Evolutionary conservation across 257 asterid species (phyloP).

Genomic region (Gentiana straminea): DNA sequence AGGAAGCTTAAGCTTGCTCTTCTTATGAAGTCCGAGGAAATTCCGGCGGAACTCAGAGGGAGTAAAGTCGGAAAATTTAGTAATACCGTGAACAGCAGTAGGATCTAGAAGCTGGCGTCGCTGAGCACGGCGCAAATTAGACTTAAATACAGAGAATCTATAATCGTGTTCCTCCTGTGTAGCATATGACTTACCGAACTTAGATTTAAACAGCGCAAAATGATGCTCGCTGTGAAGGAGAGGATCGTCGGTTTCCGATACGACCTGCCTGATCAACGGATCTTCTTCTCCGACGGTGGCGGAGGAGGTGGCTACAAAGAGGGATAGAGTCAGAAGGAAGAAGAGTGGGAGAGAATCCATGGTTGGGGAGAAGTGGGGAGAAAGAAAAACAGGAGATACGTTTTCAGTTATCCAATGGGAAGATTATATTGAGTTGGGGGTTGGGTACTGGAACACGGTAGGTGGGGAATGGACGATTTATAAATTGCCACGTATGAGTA

Average conservation of each 20-base stretch:
- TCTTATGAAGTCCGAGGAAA: slow-evolving; percentile 45
- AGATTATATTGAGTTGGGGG: slow-evolving; percentile 9
- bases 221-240: slow-evolving; percentile 64
- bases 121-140: slow-evolving; percentile 67
- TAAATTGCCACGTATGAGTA: slow-evolving; percentile 30
- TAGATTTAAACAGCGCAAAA: slow-evolving; percentile 50
- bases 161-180: slow-evolving; percentile 70
- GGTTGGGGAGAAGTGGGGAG: not conserved
- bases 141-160: slow-evolving; percentile 60
- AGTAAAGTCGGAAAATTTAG: slow-evolving; percentile 69
- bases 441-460: slow-evolving; percentile 4
- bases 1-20: slow-evolving; percentile 34
- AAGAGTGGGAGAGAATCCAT: slow-evolving; percentile 34
- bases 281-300: slow-evolving; percentile 19
- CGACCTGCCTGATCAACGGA: slow-evolving; percentile 70
- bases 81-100: slow-evolving; percentile 80
- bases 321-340: slow-evolving; percentile 12
- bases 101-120: slow-evolving; percentile 72
- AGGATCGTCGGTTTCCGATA: slow-evolving; percentile 46
- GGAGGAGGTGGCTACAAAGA: slow-evolving; percentile 17
- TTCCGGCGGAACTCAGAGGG: slow-evolving; percentile 63
- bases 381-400: not conserved
- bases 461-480: slow-evolving; percentile 14
- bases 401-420: not conserved
- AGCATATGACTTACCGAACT: slow-evolving; percentile 48